Percentiles rank a stretch among this genome's conserved stretches.
phyloP scores from a whole-genome alignment of 164 flowering plant genomes.

The Houttuynia cordata region DNA sequence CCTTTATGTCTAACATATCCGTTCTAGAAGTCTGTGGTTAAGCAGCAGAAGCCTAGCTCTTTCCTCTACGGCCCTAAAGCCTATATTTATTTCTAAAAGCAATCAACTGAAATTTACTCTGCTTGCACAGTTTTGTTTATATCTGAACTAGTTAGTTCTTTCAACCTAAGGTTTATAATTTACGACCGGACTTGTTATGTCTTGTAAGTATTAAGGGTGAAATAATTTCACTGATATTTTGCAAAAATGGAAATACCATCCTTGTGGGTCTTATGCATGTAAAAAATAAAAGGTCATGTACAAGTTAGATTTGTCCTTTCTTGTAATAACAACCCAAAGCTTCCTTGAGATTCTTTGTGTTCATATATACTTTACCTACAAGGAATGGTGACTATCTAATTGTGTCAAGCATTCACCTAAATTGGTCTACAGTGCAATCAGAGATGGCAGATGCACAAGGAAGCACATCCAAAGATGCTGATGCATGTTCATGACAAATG shows the following conservation, averaged over 20 bases:
- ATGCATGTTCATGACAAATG: constrained; percentile 41
- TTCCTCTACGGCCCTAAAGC: too few relatives aligned
- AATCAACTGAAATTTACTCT: too few relatives aligned
- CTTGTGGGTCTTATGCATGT: background rate
- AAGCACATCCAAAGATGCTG: constrained; percentile 37
- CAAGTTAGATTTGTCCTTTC: background rate
- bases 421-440: constrained; percentile 28
- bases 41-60: too few relatives aligned
- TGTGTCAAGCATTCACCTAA: constrained; percentile 22
- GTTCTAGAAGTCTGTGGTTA: too few relatives aligned
- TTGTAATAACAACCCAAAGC: background rate
- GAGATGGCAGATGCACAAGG: constrained; percentile 60
- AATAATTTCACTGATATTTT: background rate
- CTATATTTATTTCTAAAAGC: too few relatives aligned
- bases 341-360: background rate
- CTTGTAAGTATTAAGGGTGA: background rate
- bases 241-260: background rate
- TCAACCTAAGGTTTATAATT: too few relatives aligned
- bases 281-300: background rate
- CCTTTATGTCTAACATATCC: too few relatives aligned
- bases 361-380: background rate
- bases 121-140: too few relatives aligned
- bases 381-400: constrained; percentile 3
- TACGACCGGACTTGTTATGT: background rate
- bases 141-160: too few relatives aligned